These are phyloP conservation scores for Senna siamea DNA, from an alignment of 306 rosid species.

Conservation along the genomic window DNA sequence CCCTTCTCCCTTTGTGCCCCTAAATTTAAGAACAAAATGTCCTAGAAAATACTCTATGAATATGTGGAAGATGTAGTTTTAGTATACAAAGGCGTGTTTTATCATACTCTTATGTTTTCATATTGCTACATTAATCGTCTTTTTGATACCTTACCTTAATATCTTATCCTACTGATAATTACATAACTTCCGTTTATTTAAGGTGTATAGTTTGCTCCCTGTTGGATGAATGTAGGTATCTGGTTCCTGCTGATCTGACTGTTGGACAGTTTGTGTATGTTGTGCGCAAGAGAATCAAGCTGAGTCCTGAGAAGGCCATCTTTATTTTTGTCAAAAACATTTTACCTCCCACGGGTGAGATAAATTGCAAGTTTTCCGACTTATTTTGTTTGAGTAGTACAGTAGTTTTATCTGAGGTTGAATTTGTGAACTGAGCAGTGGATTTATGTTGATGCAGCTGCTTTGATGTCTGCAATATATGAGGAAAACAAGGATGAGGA, in stretches of 20 bases:
- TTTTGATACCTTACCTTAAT: neutral
- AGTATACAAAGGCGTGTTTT: neutral
- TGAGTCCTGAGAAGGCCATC: conserved; percentile 88
- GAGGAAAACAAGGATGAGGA: conserved; percentile 90
- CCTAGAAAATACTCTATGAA: neutral
- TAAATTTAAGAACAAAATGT: neutral
- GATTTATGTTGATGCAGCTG: conserved; percentile 60
- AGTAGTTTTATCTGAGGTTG: neutral
- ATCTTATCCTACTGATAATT: no score
- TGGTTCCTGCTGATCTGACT: conserved; percentile 89
- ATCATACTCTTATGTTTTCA: conserved; percentile 1
- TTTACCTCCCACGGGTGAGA: conserved; percentile 83
- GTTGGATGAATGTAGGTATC: conserved; percentile 61
- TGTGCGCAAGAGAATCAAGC: conserved; percentile 85
- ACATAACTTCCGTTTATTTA: no score
- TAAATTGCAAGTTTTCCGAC: neutral
- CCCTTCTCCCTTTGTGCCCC: neutral
- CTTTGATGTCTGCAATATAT: conserved; percentile 88
- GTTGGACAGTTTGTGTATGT: conserved; percentile 90
- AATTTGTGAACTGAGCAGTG: conserved; percentile 33
- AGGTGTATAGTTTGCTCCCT: conserved; percentile 10
- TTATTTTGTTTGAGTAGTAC: neutral
- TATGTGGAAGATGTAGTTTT: neutral
- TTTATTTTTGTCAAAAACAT: conserved; percentile 83
- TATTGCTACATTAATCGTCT: conserved; percentile 1